Evolutionary conservation across 2,329 filamentous ascomycete genomes (phyloP), one percentile per base, ranked within the genome.

Genomic region (Pseudocercospora cruenta): DNA sequence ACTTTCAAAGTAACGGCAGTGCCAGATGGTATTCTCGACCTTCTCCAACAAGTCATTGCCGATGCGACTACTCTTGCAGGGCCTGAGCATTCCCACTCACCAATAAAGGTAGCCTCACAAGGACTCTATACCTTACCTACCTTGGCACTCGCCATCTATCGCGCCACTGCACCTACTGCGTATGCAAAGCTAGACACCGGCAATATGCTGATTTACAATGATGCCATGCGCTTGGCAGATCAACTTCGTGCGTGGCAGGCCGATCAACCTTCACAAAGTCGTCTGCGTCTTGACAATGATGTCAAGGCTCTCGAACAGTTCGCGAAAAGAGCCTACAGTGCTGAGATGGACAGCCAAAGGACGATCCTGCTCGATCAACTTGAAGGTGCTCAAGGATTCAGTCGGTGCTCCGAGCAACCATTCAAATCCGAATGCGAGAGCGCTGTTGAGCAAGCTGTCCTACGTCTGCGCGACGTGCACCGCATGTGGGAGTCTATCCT

Each of bases 1-100:
- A 91, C 86, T 1, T 99, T 97, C 78, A 91, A 89, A 65, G 91
- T 97, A 60, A 97, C 94, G 0, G 91, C 91, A 2, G 90, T 97
- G 77, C 94, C 95, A 0, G 90, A 93, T 67, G 87, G 89, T 3
- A 88, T 98, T 12, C 83, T 94, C 21, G 83, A 87, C 19, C 84
- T 92, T 28, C 87, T 94, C 60, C 81, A 83, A 86, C 67, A 81
- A 57, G 77, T 82, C 7, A 74, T 85, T 67, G 67, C 76, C 53
- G 78, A 83, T 64, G 79, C 83, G 47, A 73, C 86, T 9, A 83
- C 82, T 0, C 80, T 94, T 55, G 87, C 87, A 24, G 75, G 83
- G 47, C 78, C 86, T 69, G 77, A 80, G 0, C 77, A 80, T 39
- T 72, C 77, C 21, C 72, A 74, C 22, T 80, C 86, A 10, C 85